Conservation (phyloP, 352 stramenopile genomes). For the Saprolegnia parasitica region DNA sequence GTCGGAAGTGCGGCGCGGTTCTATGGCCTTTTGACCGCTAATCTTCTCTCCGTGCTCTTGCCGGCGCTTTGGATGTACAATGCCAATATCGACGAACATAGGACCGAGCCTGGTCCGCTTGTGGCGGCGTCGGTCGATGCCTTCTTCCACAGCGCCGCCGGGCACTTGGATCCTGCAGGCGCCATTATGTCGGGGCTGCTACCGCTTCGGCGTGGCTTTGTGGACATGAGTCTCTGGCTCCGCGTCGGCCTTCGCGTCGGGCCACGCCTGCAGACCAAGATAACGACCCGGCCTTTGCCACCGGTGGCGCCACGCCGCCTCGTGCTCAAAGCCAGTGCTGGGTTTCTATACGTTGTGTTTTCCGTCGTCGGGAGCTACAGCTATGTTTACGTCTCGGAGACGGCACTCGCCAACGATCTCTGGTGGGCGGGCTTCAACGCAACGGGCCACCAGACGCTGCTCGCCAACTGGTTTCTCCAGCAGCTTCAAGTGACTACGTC, state of each 20-base stretch:
- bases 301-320: neutral
- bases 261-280: neutral
- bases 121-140: neutral
- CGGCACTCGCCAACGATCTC: slow-evolving; percentile 12
- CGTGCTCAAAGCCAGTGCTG: neutral
- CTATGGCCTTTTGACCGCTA: neutral
- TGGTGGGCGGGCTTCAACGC: slow-evolving; percentile 21
- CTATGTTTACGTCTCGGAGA: neutral
- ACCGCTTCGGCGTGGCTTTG: neutral
- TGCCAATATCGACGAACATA: neutral
- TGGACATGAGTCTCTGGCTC: slow-evolving; percentile 20
- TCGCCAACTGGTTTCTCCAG: slow-evolving; percentile 13
- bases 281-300: neutral
- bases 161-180: neutral
- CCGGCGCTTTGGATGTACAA: neutral
- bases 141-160: neutral
- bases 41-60: neutral
- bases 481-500: slow-evolving; percentile 7
- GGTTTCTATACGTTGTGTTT: neutral
- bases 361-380: neutral
- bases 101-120: neutral
- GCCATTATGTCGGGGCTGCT: slow-evolving; percentile 9
- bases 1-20: slow-evolving; percentile 2
- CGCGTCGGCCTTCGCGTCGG: neutral
- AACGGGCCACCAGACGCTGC: slow-evolving; percentile 14